Evolutionary conservation across 2,329 filamentous ascomycete genomes (phyloP).

Genomic region (Aulographum hederae): DNA sequence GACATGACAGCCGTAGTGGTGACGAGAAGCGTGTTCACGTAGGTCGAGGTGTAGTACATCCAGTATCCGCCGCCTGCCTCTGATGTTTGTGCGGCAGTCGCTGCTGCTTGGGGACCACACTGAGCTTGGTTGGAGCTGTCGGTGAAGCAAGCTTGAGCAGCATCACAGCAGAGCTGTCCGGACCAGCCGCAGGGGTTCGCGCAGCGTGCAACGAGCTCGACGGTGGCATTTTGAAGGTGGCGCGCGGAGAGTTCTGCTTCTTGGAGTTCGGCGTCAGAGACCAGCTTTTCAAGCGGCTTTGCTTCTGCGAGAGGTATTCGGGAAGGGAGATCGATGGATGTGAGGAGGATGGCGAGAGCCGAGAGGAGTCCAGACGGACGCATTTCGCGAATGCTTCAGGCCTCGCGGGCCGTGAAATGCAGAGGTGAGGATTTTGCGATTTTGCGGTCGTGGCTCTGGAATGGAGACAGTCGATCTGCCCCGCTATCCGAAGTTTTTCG

Average conservation of each 20-base stretch:
- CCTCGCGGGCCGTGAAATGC: no score
- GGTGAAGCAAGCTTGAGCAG: conserved; percentile 13
- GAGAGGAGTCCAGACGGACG: neutral
- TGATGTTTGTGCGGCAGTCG: conserved; percentile 9
- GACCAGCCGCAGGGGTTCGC: conserved; percentile 14
- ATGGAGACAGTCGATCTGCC: no score
- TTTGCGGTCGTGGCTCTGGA: no score
- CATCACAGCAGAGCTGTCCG: conserved; percentile 16
- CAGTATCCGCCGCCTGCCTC: conserved; percentile 25
- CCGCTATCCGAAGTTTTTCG: no score
- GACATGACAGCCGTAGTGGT: conserved; percentile 38
- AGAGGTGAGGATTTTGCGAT: no score
- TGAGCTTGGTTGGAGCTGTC: conserved; percentile 17
- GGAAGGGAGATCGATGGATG: neutral
- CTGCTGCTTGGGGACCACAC: conserved; percentile 9
- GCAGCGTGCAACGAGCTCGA: neutral
- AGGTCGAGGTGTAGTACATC: conserved; percentile 39
- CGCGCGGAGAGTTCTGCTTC: no score
- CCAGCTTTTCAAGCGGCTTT: neutral
- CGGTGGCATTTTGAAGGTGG: neutral
- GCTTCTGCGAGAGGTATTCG: neutral
- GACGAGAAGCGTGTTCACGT: conserved; percentile 32
- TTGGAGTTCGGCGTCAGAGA: no score
- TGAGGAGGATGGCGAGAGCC: neutral
- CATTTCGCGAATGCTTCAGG: no score